Conservation (phyloP, 2,329 filamentous ascomycete genomes). For the Fusarium domesticum region DNA sequence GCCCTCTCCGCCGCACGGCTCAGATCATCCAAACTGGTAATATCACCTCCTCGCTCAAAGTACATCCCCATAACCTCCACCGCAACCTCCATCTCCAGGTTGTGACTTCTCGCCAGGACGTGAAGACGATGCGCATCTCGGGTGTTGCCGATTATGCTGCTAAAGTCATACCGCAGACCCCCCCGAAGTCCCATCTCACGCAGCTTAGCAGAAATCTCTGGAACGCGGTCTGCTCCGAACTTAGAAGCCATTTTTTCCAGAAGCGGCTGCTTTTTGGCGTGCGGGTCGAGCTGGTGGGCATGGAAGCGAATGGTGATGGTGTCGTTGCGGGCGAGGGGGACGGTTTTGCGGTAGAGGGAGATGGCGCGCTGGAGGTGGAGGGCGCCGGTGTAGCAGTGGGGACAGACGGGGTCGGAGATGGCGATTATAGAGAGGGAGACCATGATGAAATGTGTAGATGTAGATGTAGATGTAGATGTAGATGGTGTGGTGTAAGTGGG, state of each 20-base stretch:
- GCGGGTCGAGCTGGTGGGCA: conserved; percentile 77
- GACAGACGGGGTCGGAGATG: conserved; percentile 79
- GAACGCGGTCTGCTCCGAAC: conserved; percentile 63
- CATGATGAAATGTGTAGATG: too few relatives aligned
- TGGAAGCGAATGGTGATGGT: conserved; percentile 72
- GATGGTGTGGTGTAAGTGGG: background rate
- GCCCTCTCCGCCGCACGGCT: conserved; percentile 50
- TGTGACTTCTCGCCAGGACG: conserved; percentile 59
- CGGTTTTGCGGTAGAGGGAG: conserved; percentile 56
- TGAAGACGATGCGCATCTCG: conserved; percentile 55
- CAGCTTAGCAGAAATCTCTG: conserved; percentile 57
- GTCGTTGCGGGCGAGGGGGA: conserved; percentile 58
- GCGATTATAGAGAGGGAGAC: conserved; percentile 73
- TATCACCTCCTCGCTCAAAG: conserved; percentile 63
- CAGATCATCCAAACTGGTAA: conserved; percentile 56
- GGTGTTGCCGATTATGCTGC: conserved; percentile 45
- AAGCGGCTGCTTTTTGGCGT: conserved; percentile 49
- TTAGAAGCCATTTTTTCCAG: conserved; percentile 54
- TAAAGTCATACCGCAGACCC: conserved; percentile 70
- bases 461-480: too few relatives aligned
- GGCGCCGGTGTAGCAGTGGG: conserved; percentile 77
- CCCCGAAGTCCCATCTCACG: conserved; percentile 56
- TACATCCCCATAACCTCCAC: conserved; percentile 63
- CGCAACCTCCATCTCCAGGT: conserved; percentile 57
- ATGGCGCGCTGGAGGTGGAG: conserved; percentile 73